A percentile compares a stretch with the other conserved stretches of the same genome.
phyloP scores from a whole-genome alignment of 1,139 yeast species.

The Chernovozyma aurita region DNA sequence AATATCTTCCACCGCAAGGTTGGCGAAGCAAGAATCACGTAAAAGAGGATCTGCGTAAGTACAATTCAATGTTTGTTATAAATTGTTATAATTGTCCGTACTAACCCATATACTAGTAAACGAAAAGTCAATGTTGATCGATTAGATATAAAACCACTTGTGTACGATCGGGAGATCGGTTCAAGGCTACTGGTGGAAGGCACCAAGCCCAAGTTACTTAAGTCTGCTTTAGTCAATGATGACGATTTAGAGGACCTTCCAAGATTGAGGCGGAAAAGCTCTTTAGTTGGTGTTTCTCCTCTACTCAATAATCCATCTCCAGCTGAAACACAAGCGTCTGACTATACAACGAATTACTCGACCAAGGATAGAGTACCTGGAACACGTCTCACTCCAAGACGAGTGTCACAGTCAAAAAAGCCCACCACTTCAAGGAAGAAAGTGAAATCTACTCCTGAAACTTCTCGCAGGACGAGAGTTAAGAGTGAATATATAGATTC shows the following conservation, averaged over 20 bases:
- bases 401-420: neutral
- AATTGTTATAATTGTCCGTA: constrained; percentile 7
- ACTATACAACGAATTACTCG: neutral
- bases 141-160: constrained; percentile 8
- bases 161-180: neutral
- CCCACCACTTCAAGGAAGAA: neutral
- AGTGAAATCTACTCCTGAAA: neutral
- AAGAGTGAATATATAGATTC: neutral
- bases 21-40: constrained; percentile 23
- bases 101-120: constrained; percentile 13
- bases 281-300: neutral
- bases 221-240: constrained; percentile 22
- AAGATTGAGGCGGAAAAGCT: constrained; percentile 13
- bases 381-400: neutral
- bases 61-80: constrained; percentile 3
- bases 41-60: constrained; percentile 43
- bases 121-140: constrained; percentile 11
- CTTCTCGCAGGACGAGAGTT: neutral
- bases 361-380: neutral
- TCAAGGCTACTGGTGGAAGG: constrained; percentile 2
- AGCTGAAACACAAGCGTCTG: neutral
- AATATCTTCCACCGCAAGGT: constrained; percentile 10
- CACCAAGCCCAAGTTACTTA: constrained; percentile 12
- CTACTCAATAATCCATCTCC: too few species aligned
- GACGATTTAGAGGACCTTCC: constrained; percentile 23